Base-by-base conservation (phyloP, 495 filamentous ascomycete species). In the Penicillium odoratum region DNA sequence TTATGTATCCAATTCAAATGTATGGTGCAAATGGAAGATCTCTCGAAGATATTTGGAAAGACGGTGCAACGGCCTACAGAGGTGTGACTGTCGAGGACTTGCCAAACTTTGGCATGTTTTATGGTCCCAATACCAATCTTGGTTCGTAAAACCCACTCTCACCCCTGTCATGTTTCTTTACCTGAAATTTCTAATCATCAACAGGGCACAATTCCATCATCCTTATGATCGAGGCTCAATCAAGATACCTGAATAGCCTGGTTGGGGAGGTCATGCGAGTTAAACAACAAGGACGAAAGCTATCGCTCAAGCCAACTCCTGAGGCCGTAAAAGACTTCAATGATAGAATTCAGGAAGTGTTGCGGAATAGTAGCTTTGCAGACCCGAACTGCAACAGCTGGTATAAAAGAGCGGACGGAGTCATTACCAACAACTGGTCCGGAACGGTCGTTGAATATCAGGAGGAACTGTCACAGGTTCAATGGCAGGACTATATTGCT, bases 161-260 rank as follows among this genome's bases (percentile, higher is more conserved):
- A 40, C 1, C 2, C 13, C 7, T 16, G 13, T 3, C 15, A 16
- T 40, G 11, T n/a, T 0, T 15, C 15, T 16, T 40, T 40, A 6
- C 4, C 38, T 16, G n/a, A 40, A 7, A 3, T 11, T 40, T 31
- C 45, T 48, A 26, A 33, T n/a, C 28, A 31, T 16, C 7, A 3
- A 53, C 29, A 73, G 74, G 72, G 0, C 81, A 84, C 58, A 83
- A 79, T 49, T 77, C 74, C 48, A 82, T 85, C 48, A 79, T 84
- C 36, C 69, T 85, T 30, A 85, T 84, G 81, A 85, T 85, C 56
- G 84, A 87, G 61, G 77, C 80, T 0, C 81, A 85, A 59, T 74
- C 74, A 7, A 67, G 74, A 3, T 85, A 83, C 58, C 67, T 85
- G 56, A 80, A 77, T 55, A 65, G 68, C 0, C 58, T 85, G 40